Conservation (phyloP, 2,329 filamentous ascomycete species). For the Sporothrix sp. region DNA sequence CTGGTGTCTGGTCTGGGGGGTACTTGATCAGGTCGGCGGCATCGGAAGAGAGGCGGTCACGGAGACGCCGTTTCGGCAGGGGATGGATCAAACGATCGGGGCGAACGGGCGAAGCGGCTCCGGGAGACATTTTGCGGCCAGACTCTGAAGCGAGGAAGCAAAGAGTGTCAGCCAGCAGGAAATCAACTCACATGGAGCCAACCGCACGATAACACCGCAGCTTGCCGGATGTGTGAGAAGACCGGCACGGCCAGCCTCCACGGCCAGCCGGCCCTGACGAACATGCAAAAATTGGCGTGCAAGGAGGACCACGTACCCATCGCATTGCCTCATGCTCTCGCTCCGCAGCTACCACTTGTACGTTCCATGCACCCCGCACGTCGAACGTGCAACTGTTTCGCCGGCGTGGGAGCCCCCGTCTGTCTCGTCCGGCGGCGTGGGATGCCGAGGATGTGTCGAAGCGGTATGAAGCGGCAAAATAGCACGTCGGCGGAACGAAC, state of each 20-base stretch:
- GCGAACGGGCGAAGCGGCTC: conserved; percentile 71
- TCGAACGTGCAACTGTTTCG: background rate
- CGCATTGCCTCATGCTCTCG: conserved; percentile 13
- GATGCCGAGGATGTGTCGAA: background rate
- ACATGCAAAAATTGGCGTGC: conserved; percentile 3
- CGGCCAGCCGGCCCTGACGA: background rate
- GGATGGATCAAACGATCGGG: conserved; percentile 89
- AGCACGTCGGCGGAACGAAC: background rate
- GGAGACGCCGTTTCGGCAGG: conserved; percentile 77
- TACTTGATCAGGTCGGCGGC: conserved; percentile 74
- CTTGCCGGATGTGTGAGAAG: too few species aligned
- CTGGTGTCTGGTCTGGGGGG: conserved; percentile 62
- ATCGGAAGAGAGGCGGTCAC: conserved; percentile 78
- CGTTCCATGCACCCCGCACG: conserved; percentile 7
- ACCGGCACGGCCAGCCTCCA: too few species aligned
- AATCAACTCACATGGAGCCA: background rate
- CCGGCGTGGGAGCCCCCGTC: background rate
- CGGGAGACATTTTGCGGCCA: conserved; percentile 52
- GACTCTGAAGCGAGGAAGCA: conserved; percentile 27
- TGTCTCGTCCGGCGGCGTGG: background rate
- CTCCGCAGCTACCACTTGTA: conserved; percentile 10
- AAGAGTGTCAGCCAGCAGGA: background rate
- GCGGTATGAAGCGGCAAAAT: conserved; percentile 8
- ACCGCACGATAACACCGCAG: too few species aligned
- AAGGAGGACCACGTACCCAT: conserved; percentile 13